Evolutionary conservation across 352 stramenopile genomes (phyloP), one percentile per base, ranked within the genome.

Genomic region (Globisporangium spinosum): DNA sequence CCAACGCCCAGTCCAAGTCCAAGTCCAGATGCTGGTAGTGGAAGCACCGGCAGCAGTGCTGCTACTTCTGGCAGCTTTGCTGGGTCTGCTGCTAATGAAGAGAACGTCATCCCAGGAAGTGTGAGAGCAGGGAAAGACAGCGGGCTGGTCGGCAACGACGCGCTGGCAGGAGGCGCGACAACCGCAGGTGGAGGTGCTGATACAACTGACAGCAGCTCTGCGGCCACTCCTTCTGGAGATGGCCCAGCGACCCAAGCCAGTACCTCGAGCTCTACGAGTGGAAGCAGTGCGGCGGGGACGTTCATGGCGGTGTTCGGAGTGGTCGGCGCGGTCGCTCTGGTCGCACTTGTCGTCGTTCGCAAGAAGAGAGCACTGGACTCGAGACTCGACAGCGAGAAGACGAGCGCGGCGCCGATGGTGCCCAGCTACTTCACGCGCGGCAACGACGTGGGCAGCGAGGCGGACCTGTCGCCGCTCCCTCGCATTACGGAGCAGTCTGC

Each of bases 251-350:
- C 49, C 1, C 58, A 73, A 12, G 71, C 79, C 55, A 61, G 70
- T 3, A 77, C 79, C 53, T 77, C 70, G 9, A 87, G 35, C 5
- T 38, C 55, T 71, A 1, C 76, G 79, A 55, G 63, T 13, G 74
- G 66, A 5, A 70, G 73, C 20, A 75, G 62, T 20, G 67, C 74
- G 0, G 83, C 77, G 0, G 79, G 71, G 8, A 90, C 79, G 0
- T 68, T 89, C 9, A 77, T 79, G 35, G 75, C 78, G 4, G 78
- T 93, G 38, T 59, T 93, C 15, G 82, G 80, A 22, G 71, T 79
- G 9, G 32, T 88, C 1, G 78, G 74, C 23, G 67, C 74, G 4
- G 82, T 81, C 49, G 79, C 56, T 8, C 62, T 78, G 8, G 74
- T 90, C 25, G 77, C 74, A 15, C 67, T 81, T 35, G 80, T 91